Evolutionary conservation across 192 early-diverging fungal genomes (phyloP), one percentile per base, ranked within the genome.

Genomic region (Coemansia nantahalensis): DNA sequence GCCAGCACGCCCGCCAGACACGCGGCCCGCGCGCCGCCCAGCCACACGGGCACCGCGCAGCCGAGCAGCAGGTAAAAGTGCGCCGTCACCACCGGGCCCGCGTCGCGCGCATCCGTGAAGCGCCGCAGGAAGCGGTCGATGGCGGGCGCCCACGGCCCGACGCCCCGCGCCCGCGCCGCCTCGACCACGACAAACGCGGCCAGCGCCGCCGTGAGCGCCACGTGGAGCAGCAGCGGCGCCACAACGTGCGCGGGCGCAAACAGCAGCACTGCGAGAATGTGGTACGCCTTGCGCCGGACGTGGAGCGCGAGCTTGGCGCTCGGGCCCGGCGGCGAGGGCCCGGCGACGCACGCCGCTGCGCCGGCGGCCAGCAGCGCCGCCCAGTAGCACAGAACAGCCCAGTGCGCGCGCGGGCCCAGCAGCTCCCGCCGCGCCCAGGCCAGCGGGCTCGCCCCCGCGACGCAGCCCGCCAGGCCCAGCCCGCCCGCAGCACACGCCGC

Each of bases 11-110:
- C 95, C 12, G 87, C 83, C 13, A 92, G 51, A 21, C 78, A 73
- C 0, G 62, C 69, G 44, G 79, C 44, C 71, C 82, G 37, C 65
- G 46, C 16, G 65, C 84, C 68, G 55, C 80, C 81, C 19, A 96
- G 67, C 92, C 92, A 98, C 21, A 97, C 86, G 0, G 93, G 89
- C 16, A 84, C 51, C 2, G 93, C 94, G 62, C 95, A 98, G 7
- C 95, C 95, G 18, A 91, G 28, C 9, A 98, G 62, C 16, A 98
- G 70, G 47, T 95, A 95, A 34, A 97, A 66, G 53, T 98, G 95
- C 24, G 89, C 86, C 4, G 95, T 65, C 8, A 98, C 87, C 23
- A 88, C 80, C 0, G 83, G 81, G 17, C 93, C 95, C 3, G 81
- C 63, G 51, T 98, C 95, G 11, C 90, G 82, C 33, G 78, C 65